These are phyloP conservation scores for Wickerhamomyces chaumierensis DNA, from an alignment of 805 yeast species.

Conservation along the genomic window DNA sequence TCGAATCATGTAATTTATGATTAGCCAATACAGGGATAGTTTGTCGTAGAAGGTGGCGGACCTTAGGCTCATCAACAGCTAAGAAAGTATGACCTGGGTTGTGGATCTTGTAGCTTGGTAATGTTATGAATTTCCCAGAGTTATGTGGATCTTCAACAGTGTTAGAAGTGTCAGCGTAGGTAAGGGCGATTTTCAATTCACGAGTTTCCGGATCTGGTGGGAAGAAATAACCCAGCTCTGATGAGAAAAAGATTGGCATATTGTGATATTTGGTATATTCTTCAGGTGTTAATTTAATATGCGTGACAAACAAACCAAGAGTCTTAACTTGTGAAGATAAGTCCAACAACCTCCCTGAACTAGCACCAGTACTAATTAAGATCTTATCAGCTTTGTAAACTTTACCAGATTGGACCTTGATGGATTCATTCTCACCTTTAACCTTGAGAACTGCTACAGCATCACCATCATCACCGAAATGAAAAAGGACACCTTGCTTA, in stretches of 20 bases:
- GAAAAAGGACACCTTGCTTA: slow-evolving; percentile 23
- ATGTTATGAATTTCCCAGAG: slow-evolving; percentile 13
- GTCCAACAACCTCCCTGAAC: slow-evolving; percentile 23
- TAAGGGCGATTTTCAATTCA: slow-evolving; percentile 26
- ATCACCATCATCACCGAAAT: slow-evolving; percentile 22
- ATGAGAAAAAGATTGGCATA: slow-evolving; percentile 32
- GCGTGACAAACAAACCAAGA: slow-evolving; percentile 27
- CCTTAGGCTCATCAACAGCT: slow-evolving; percentile 16
- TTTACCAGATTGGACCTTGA: slow-evolving; percentile 19
- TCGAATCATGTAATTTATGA: slow-evolving; percentile 21
- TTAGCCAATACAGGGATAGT: slow-evolving; percentile 30
- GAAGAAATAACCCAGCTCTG: slow-evolving; percentile 33
- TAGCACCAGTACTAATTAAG: slow-evolving; percentile 27
- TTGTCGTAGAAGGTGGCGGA: slow-evolving; percentile 18
- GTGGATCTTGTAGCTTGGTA: slow-evolving; percentile 24
- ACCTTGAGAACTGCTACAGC: slow-evolving; percentile 9
- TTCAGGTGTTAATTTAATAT: slow-evolving; percentile 23
- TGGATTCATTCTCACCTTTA: slow-evolving; percentile 3
- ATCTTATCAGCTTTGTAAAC: slow-evolving; percentile 19
- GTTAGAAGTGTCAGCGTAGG: slow-evolving; percentile 19
- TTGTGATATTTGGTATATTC: slow-evolving; percentile 25
- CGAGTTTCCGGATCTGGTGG: slow-evolving; percentile 31
- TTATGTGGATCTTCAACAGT: slow-evolving; percentile 11
- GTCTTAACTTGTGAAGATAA: slow-evolving; percentile 23
- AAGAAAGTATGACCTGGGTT: slow-evolving; percentile 26